Evolutionary conservation across 1,139 yeast genomes (phyloP), one percentile per base, ranked within the genome.

Genomic region (Pichia sp.): DNA sequence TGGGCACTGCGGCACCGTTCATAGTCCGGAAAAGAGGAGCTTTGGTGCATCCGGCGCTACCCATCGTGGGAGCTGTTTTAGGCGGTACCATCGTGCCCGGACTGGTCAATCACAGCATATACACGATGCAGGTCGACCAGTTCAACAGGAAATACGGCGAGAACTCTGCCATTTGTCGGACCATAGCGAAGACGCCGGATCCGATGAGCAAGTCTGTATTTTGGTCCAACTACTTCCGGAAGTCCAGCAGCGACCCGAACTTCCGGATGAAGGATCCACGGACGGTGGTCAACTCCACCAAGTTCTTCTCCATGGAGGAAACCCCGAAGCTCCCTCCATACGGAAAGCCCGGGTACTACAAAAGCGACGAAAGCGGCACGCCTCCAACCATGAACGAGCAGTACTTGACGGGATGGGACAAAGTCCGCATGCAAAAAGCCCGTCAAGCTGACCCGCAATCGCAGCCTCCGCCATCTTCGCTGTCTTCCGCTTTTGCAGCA

Each of bases 201-300:
- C 66, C 65, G 4, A 48, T 63, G 8, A 51, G 56, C 7, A 59
- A 63, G 38, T 53, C 67, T 11, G 62, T 56, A 16, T 64, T 64
- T 40, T 67, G 69, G 70, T 57, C 68, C 2, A 52, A 52, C 7
- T 67, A 66, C 53, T 67, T 64, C 54, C 56, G 59, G 16, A 59
- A 56, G 32, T 60, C 68, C 5, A 54, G 60, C 30, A 55, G 57
- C 29, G 58, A 66, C 49, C 61, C 63, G 0, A 55, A 51, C 23
- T 50, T 56, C 10, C 50, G 67, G 42, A 56, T 67, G 46, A 59
- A 57, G 45, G 68, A 67, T 47, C 70, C 70, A 3, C 59, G 66
- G 48, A 31, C 44, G 1, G 47, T 62, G 4, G 49, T 42, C 8
- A 46, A 55, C 26, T 47, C 56, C 0, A 26, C 53, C 1, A 51